phyloP scores from a whole-genome alignment of 805 yeast genomes.

The Yarrowia sp. region DNA sequence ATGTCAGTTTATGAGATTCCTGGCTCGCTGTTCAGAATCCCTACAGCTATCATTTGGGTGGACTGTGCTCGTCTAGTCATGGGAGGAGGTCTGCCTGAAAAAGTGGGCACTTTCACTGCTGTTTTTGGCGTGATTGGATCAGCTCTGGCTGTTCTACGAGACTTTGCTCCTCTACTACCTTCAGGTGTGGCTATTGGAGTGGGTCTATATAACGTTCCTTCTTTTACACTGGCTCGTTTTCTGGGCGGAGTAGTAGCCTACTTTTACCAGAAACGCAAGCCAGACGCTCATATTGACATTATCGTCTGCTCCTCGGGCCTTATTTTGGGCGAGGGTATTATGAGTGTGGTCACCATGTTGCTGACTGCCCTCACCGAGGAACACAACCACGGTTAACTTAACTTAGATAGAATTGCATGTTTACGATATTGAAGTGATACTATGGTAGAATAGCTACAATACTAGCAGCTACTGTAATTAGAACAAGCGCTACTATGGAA shows the following conservation, averaged over 20 bases:
- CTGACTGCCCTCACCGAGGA: slow-evolving; percentile 50
- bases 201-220: slow-evolving; percentile 91
- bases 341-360: slow-evolving; percentile 78
- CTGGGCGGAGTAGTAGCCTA: slow-evolving; percentile 76
- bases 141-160: slow-evolving; percentile 53
- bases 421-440: too few species aligned
- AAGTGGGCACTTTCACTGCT: slow-evolving; percentile 64
- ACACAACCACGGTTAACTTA: not conserved
- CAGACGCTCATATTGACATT: slow-evolving; percentile 61
- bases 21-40: slow-evolving; percentile 74
- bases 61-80: slow-evolving; percentile 92
- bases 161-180: slow-evolving; percentile 60
- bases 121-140: slow-evolving; percentile 58
- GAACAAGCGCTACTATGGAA: too few species aligned
- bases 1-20: slow-evolving; percentile 83
- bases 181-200: slow-evolving; percentile 97
- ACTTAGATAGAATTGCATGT: not conserved
- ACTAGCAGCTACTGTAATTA: too few species aligned
- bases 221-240: slow-evolving; percentile 90
- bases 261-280: slow-evolving; percentile 29
- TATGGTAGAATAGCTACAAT: too few species aligned
- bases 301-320: slow-evolving; percentile 89
- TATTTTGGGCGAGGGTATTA: slow-evolving; percentile 89
- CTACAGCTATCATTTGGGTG: slow-evolving; percentile 95
- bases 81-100: slow-evolving; percentile 83